Conservation (phyloP, 1,284 basidiomycete species). For the Trichosporon sp. region DNA sequence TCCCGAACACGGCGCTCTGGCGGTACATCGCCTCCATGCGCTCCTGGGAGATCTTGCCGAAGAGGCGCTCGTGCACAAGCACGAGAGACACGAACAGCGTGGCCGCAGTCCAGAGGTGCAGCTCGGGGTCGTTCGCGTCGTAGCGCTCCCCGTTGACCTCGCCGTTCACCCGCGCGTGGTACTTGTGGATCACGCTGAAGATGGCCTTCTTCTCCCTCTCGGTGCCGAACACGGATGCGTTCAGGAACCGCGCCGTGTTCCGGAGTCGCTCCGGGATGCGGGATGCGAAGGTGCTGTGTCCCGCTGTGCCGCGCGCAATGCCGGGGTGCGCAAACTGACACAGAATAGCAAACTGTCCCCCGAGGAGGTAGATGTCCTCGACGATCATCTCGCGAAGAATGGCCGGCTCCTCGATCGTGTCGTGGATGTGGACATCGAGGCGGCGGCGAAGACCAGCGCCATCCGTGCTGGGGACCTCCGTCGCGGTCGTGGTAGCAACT, state of each 20-base stretch:
- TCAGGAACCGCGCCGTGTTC: constrained; percentile 5
- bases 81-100: constrained; percentile 1
- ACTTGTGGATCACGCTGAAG: not conserved
- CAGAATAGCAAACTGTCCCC: not conserved
- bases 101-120: not conserved
- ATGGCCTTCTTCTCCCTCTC: constrained; percentile 5
- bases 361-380: constrained; percentile 7
- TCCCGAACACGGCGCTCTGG: constrained; percentile 4
- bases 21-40: constrained; percentile 7
- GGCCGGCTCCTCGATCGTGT: constrained; percentile 1
- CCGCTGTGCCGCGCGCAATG: constrained; percentile 3
- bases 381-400: not conserved
- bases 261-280: not conserved
- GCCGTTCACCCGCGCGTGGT: not conserved
- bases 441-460: not conserved
- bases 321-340: constrained; percentile 5
- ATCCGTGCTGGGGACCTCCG: not conserved
- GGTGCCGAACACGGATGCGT: constrained; percentile 1
- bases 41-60: constrained; percentile 4
- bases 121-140: not conserved
- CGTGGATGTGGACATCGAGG: not conserved
- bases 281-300: not conserved
- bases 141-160: not conserved
- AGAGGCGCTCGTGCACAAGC: constrained; percentile 6
- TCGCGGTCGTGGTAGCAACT: constrained; percentile 4